Conservation (phyloP, 2,329 filamentous ascomycete species). For the Aspergillus costaricaensis region DNA sequence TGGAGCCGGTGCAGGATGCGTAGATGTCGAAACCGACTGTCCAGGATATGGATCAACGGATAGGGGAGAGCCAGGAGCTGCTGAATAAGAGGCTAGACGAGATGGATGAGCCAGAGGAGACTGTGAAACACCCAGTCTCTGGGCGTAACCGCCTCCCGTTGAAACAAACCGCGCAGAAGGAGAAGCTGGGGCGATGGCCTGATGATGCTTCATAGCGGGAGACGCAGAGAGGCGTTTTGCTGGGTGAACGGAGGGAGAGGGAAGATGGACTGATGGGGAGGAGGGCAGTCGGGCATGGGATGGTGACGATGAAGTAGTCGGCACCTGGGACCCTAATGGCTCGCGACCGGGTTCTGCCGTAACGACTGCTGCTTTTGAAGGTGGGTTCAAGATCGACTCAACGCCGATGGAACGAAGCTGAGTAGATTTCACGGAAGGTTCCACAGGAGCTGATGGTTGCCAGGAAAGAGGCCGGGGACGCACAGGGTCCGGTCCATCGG, state of each 20-base stretch:
- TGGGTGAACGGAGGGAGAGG: conserved; percentile 24
- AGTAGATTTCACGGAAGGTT: conserved; percentile 35
- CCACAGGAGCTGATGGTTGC: conserved; percentile 39
- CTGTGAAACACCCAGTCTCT: conserved; percentile 36
- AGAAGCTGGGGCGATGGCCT: conserved; percentile 38
- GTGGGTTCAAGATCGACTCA: conserved; percentile 45
- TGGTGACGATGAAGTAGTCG: conserved; percentile 15
- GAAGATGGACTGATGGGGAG: conserved; percentile 30
- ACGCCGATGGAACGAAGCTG: conserved; percentile 42
- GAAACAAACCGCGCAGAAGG: conserved; percentile 39
- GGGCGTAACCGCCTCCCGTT: conserved; percentile 29
- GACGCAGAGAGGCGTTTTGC: conserved; percentile 35
- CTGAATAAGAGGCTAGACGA: conserved; percentile 30
- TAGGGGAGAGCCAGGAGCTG: conserved; percentile 29
- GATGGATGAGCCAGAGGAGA: conserved; percentile 40
- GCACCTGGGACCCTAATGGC: conserved; percentile 23
- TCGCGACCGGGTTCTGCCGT: conserved; percentile 26
- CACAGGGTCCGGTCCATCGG: conserved; percentile 28
- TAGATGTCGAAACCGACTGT: conserved; percentile 23
- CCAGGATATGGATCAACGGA: conserved; percentile 28
- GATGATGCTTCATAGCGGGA: conserved; percentile 33
- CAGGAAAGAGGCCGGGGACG: conserved; percentile 37
- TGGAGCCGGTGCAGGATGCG: conserved; percentile 17
- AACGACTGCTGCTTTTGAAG: conserved; percentile 28
- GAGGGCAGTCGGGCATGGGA: conserved; percentile 32